A percentile compares a stretch with the other conserved stretches of the same genome.
Conservation (phyloP, 208 protist species). For the Wallacemonas collosoma region DNA sequence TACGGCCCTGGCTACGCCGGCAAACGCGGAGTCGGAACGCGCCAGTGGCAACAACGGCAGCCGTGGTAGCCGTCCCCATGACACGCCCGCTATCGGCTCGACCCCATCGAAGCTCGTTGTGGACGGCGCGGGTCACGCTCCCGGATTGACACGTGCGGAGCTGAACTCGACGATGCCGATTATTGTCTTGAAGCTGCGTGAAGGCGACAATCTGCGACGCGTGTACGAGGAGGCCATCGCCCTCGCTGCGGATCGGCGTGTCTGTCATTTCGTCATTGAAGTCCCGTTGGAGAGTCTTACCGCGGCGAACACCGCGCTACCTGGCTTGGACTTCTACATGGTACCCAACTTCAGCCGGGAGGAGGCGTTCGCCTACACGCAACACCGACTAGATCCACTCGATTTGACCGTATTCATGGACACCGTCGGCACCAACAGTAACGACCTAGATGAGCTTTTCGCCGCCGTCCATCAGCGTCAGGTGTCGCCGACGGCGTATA, state of each 20-base stretch:
- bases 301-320: conserved; percentile 68
- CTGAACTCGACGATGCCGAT: conserved; percentile 43
- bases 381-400: conserved; percentile 73
- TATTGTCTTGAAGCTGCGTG: conserved; percentile 63
- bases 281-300: conserved; percentile 77
- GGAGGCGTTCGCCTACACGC: conserved; percentile 75
- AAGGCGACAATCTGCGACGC: conserved; percentile 50
- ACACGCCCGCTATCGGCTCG: no score
- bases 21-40: not conserved
- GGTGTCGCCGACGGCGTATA: conserved; percentile 65
- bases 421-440: conserved; percentile 81
- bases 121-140: conserved; percentile 3
- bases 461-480: conserved; percentile 64
- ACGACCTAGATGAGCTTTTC: conserved; percentile 86
- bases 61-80: not conserved
- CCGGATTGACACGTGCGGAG: conserved; percentile 10
- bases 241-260: conserved; percentile 57
- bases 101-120: not conserved
- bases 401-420: conserved; percentile 68
- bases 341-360: conserved; percentile 72
- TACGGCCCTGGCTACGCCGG: not conserved
- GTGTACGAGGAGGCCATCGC: conserved; percentile 73
- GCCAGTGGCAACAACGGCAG: not conserved
- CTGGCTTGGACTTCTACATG: conserved; percentile 80
- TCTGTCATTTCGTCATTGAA: conserved; percentile 84